phyloP scores from a whole-genome alignment of 768 basidiomycete species.

The Epithele typhae region DNA sequence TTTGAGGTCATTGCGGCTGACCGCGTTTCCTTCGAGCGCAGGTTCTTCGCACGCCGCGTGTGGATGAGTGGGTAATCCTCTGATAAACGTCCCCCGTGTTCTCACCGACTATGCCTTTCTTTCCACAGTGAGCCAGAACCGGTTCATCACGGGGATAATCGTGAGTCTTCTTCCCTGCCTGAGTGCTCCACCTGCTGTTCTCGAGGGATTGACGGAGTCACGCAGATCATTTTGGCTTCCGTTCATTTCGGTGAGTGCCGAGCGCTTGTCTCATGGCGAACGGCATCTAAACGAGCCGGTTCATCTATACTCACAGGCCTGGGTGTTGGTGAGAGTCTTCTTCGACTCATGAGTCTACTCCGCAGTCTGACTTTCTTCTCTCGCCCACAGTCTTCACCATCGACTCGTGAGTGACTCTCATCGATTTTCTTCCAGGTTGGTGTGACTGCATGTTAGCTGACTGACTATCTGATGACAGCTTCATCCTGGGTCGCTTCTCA shows the following conservation, averaged over 20 bases:
- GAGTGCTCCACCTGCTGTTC: not conserved
- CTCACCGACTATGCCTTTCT: not conserved
- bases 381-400: slow-evolving; percentile 38
- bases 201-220: not conserved
- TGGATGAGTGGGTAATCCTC: slow-evolving; percentile 37
- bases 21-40: slow-evolving; percentile 17
- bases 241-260: slow-evolving; percentile 39
- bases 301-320: slow-evolving; percentile 7
- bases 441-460: too few relatives aligned
- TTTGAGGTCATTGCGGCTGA: not conserved
- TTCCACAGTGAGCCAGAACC: slow-evolving; percentile 40
- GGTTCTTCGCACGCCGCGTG: slow-evolving; percentile 50
- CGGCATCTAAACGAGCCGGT: not conserved
- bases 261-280: not conserved
- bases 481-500: slow-evolving; percentile 31
- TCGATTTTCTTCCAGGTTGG: not conserved
- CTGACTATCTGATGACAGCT: not conserved
- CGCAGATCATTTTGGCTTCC: slow-evolving; percentile 35
- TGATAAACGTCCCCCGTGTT: not conserved
- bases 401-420: slow-evolving; percentile 33
- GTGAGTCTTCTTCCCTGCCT: slow-evolving; percentile 25
- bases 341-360: not conserved
- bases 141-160: slow-evolving; percentile 37
- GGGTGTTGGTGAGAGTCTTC: slow-evolving; percentile 18
- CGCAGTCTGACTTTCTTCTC: not conserved